A percentile compares a stretch with the other conserved stretches of the same genome.
Evolutionary conservation across 805 yeast species (phyloP).

Genomic region (Monosporozyma unispora): DNA sequence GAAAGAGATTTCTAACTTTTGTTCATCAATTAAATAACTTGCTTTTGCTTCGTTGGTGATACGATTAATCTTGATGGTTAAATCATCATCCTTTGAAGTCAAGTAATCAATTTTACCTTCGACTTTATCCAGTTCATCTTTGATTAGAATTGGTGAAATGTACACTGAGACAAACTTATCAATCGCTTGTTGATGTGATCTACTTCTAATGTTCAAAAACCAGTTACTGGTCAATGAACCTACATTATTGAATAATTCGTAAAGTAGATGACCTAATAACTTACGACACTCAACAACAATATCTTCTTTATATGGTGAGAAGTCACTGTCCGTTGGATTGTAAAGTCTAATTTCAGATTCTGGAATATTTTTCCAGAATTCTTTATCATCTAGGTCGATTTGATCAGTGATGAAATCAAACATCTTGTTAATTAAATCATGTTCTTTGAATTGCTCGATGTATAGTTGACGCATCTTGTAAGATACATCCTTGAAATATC

Average conservation of each 20-base stretch:
- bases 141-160: slow-evolving; percentile 58
- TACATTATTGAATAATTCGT: slow-evolving; percentile 22
- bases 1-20: slow-evolving; percentile 69
- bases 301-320: slow-evolving; percentile 22
- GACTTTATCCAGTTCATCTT: slow-evolving; percentile 46
- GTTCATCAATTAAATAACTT: slow-evolving; percentile 75
- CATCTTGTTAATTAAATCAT: slow-evolving; percentile 39
- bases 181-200: slow-evolving; percentile 48
- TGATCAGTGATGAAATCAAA: slow-evolving; percentile 48
- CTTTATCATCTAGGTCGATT: slow-evolving; percentile 33
- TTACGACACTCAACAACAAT: slow-evolving; percentile 23
- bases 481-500: slow-evolving; percentile 56
- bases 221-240: slow-evolving; percentile 38
- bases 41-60: slow-evolving; percentile 62
- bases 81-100: slow-evolving; percentile 31
- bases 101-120: slow-evolving; percentile 32
- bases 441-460: slow-evolving; percentile 45
- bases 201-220: slow-evolving; percentile 63
- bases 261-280: slow-evolving; percentile 20
- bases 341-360: slow-evolving; percentile 18
- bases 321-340: slow-evolving; percentile 10
- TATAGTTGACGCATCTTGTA: slow-evolving; percentile 54
- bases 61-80: slow-evolving; percentile 52
- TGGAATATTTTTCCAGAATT: slow-evolving; percentile 20
- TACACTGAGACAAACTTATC: slow-evolving; percentile 53